Evolutionary conservation across 2,329 filamentous ascomycete species (phyloP).

Genomic region (Bisporella sp.): DNA sequence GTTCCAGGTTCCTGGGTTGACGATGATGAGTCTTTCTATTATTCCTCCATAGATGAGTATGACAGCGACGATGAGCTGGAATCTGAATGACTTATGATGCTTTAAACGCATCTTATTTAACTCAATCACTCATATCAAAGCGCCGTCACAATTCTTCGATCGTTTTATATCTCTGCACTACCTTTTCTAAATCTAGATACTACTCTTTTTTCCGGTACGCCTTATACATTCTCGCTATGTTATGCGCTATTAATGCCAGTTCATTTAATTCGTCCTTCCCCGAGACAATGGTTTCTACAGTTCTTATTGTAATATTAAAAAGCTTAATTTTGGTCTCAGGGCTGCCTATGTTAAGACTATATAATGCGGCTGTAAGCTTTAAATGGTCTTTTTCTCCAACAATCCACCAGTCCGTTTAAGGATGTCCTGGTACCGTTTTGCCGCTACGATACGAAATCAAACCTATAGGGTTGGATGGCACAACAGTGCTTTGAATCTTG

Average conservation of each 20-base stretch:
- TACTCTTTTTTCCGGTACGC: slow-evolving; percentile 36
- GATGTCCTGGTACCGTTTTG: slow-evolving; percentile 38
- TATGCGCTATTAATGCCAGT: slow-evolving; percentile 36
- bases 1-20: too few species aligned
- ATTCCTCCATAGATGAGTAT: too few species aligned
- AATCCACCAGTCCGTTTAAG: slow-evolving; percentile 42
- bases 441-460: slow-evolving; percentile 30
- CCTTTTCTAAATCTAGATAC: slow-evolving; percentile 34
- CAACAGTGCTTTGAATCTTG: slow-evolving; percentile 28
- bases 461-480: slow-evolving; percentile 13
- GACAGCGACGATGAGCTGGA: too few species aligned
- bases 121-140: too few species aligned
- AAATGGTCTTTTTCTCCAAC: slow-evolving; percentile 46
- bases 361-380: slow-evolving; percentile 13
- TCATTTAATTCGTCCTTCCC: slow-evolving; percentile 41
- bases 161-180: slow-evolving; percentile 40
- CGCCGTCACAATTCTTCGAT: slow-evolving; percentile 27
- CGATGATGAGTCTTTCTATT: too few species aligned
- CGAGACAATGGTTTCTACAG: slow-evolving; percentile 35
- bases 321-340: slow-evolving; percentile 39
- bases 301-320: slow-evolving; percentile 40
- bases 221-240: slow-evolving; percentile 51
- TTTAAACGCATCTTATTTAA: too few species aligned
- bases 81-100: too few species aligned
- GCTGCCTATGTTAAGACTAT: slow-evolving; percentile 28